Evolutionary conservation across 768 basidiomycete genomes (phyloP).

Genomic region (Candolleomyces eurysporus): DNA sequence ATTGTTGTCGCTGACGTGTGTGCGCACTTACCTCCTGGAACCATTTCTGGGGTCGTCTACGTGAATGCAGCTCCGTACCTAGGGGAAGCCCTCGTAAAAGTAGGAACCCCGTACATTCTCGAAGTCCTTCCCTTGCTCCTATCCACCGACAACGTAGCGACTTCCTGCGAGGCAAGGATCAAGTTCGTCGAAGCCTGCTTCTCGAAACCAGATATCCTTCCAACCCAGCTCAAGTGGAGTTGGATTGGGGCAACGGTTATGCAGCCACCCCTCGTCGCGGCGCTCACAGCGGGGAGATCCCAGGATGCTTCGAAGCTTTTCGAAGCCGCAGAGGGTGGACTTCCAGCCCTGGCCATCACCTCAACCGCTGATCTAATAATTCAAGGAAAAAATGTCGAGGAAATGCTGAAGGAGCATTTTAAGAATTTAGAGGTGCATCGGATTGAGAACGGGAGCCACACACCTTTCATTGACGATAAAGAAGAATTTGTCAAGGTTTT

Average conservation of each 20-base stretch:
- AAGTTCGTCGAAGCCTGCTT: conserved; percentile 1
- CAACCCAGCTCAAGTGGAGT: not conserved
- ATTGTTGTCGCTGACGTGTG: not conserved
- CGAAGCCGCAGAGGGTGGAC: not conserved
- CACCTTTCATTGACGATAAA: not conserved
- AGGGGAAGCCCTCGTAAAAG: not conserved
- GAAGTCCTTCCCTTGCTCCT: not conserved
- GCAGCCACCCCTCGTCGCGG: not conserved
- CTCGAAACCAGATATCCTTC: not conserved
- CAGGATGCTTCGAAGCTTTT: not conserved
- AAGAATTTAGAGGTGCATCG: not conserved
- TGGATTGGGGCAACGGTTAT: not conserved
- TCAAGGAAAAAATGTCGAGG: not conserved
- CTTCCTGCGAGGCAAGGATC: not conserved
- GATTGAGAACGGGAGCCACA: not conserved
- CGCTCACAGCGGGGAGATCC: not conserved
- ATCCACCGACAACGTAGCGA: not conserved
- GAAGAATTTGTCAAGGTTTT: not conserved
- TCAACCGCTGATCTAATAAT: not conserved
- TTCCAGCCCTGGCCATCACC: not conserved
- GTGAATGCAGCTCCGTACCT: not conserved
- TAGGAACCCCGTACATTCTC: not conserved
- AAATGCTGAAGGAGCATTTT: not conserved
- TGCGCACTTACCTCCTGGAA: not conserved
- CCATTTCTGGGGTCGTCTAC: not conserved